Conservation (phyloP, 164 flowering plant species). For the Vitis riparia region DNA sequence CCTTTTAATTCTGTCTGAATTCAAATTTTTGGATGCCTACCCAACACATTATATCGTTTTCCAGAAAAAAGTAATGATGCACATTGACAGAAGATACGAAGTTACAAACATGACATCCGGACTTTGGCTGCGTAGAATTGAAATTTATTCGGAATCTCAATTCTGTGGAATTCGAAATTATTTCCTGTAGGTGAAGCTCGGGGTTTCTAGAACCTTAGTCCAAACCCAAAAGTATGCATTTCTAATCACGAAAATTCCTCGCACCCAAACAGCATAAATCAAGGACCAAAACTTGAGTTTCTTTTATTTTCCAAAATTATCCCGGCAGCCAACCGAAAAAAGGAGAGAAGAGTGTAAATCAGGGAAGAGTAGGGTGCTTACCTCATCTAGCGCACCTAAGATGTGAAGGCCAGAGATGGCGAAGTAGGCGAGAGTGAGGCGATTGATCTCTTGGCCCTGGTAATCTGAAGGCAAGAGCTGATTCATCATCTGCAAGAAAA, state of each 20-base stretch:
- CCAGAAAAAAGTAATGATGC: background rate
- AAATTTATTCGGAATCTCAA: background rate
- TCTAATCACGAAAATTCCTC: too few relatives aligned
- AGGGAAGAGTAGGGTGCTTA: constrained; percentile 10
- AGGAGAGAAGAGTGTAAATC: background rate
- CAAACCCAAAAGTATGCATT: background rate
- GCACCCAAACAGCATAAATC: background rate
- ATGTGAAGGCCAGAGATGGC: constrained; percentile 77
- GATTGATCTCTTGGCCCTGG: constrained; percentile 83
- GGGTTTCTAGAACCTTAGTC: background rate
- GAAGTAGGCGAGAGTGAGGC: constrained; percentile 90
- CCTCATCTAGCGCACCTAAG: constrained; percentile 67
- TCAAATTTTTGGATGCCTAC: too few relatives aligned
- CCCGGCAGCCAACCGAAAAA: constrained; percentile 1
- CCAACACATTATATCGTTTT: too few relatives aligned
- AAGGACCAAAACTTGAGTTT: background rate
- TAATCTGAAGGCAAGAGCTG: constrained; percentile 58
- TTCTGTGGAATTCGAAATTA: background rate
- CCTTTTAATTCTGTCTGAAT: too few relatives aligned
- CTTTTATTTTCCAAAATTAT: background rate
- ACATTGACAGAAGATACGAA: too few relatives aligned
- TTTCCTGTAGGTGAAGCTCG: too few relatives aligned
- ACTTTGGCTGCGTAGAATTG: background rate
- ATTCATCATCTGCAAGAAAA: constrained; percentile 71
- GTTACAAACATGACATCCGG: too few relatives aligned